Base-by-base conservation (phyloP, 768 basidiomycete genomes). In the Dentipellis sp. region DNA sequence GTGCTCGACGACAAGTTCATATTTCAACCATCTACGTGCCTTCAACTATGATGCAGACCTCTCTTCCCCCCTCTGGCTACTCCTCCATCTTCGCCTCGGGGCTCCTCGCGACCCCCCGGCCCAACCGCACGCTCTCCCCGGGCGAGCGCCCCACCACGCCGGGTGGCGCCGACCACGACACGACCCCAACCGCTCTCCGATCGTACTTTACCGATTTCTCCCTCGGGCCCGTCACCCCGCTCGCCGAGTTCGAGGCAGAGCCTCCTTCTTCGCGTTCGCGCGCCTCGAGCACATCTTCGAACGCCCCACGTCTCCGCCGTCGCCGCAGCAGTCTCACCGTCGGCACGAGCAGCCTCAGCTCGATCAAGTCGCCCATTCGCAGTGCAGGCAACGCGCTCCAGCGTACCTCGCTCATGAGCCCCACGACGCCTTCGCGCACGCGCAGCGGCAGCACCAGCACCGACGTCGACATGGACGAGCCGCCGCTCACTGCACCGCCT, bases 21-120 rank as follows among this genome's bases (percentile, higher is more conserved):
- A 45, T 45, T 19, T 45, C 42, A 45, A 19, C 42, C 42, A 45
- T 19, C 42, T 10, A 45, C 42, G 10, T 17, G 2, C 10, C n/a
- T 4, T 2, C 42, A 7, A 7, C n/a, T 4, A 16, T 16, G 19
- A 45, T 45, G 42, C 19, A n/a, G 16, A 45, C 42, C 4, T 19
- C 19, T 14, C n/a, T 19, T 17, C n/a, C 42, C 3, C 42, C 42
- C 42, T 17, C 8, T 14, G 42, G 42, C 42, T 87, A 87, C 63
- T 87, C 85, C 34, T 71, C 80, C 8, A 82, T 87, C 63, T 87
- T 87, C 69, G 82, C 84, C 35, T 84, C 84, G 40, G 85, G 85
- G 19, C 75, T 87, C 37, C 79, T 85, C 38, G 84, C 84, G 12
- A 72, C 79, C 4, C 72, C 71, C 45, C 59, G 59, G 21, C 61